A percentile compares a stretch with the other conserved stretches of the same genome.
Evolutionary conservation across 805 yeast species (phyloP).

Genomic region (Barnettozyma salicaria): DNA sequence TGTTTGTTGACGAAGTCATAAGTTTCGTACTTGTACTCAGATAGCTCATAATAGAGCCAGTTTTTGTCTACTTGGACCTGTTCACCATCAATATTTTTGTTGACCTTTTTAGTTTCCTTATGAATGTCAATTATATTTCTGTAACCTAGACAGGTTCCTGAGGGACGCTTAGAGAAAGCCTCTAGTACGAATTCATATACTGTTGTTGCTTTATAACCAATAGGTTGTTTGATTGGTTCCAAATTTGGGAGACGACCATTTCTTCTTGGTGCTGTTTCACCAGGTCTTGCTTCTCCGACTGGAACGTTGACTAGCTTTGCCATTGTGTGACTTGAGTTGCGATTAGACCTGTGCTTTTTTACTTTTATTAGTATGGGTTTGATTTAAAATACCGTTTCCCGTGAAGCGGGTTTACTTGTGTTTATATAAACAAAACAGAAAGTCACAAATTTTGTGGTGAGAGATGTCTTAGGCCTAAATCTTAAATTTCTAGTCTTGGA

Average conservation of each 20-base stretch:
- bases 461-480: no score
- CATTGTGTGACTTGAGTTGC: no score
- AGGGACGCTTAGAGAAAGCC: conserved; percentile 51
- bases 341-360: no score
- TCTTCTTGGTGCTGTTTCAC: conserved; percentile 83
- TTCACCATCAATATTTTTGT: conserved; percentile 74
- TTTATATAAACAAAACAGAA: no score
- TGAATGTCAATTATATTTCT: conserved; percentile 72
- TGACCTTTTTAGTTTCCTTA: conserved; percentile 66
- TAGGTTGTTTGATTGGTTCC: conserved; percentile 52
- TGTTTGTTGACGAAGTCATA: conserved; percentile 49
- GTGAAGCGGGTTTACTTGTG: no score
- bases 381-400: no score
- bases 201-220: conserved; percentile 56
- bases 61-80: conserved; percentile 67
- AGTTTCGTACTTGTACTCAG: conserved; percentile 62
- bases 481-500: no score
- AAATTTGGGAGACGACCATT: conserved; percentile 42
- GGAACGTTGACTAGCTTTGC: conserved; percentile 38
- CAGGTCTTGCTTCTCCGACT: conserved; percentile 64
- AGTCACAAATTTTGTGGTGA: no score
- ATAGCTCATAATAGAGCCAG: conserved; percentile 81
- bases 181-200: conserved; percentile 65
- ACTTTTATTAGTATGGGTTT: no score
- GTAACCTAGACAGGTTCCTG: conserved; percentile 61